These are phyloP conservation scores for Phytophthora pseudosyringae DNA, from an alignment of 352 stramenopile genomes.

Conservation along the genomic window DNA sequence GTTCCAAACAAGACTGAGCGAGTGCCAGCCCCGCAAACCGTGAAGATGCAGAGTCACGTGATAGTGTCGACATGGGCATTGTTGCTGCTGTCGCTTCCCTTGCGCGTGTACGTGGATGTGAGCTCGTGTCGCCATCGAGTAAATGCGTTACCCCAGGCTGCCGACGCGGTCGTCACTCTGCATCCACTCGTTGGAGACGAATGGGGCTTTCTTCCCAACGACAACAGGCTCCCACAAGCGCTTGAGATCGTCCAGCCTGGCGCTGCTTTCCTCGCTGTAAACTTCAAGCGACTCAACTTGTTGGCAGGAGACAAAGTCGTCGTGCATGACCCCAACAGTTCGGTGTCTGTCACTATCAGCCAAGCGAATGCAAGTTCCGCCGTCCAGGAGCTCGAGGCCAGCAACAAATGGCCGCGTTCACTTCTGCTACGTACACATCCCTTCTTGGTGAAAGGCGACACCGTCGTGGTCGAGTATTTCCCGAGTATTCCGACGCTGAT, in stretches of 20 bases:
- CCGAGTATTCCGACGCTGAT: slow-evolving; percentile 55
- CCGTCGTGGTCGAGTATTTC: slow-evolving; percentile 56
- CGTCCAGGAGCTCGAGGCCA: neutral
- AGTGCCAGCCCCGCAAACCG: neutral
- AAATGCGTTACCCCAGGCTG: slow-evolving; percentile 4
- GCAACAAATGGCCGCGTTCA: slow-evolving; percentile 24
- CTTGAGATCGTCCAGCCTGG: slow-evolving; percentile 28
- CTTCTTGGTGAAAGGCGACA: slow-evolving; percentile 47
- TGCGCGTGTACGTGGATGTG: slow-evolving; percentile 22
- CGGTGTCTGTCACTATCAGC: slow-evolving; percentile 15
- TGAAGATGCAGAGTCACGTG: neutral
- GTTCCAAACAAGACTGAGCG: neutral
- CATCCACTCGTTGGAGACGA: slow-evolving; percentile 20
- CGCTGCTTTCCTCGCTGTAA: slow-evolving; percentile 38
- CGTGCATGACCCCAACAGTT: slow-evolving; percentile 25
- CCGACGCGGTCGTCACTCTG: slow-evolving; percentile 26
- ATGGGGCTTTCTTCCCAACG: slow-evolving; percentile 29
- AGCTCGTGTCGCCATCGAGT: slow-evolving; percentile 9
- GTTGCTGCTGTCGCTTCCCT: slow-evolving; percentile 22
- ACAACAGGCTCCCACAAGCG: slow-evolving; percentile 12
- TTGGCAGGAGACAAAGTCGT: slow-evolving; percentile 40
- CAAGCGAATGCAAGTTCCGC: slow-evolving; percentile 21
- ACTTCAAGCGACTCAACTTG: slow-evolving; percentile 38
- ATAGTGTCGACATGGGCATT: neutral
- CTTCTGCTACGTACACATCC: slow-evolving; percentile 48